These are phyloP conservation scores for Papiliotrema terrestris DNA, from an alignment of 1,284 basidiomycete species.

Conservation along the genomic window DNA sequence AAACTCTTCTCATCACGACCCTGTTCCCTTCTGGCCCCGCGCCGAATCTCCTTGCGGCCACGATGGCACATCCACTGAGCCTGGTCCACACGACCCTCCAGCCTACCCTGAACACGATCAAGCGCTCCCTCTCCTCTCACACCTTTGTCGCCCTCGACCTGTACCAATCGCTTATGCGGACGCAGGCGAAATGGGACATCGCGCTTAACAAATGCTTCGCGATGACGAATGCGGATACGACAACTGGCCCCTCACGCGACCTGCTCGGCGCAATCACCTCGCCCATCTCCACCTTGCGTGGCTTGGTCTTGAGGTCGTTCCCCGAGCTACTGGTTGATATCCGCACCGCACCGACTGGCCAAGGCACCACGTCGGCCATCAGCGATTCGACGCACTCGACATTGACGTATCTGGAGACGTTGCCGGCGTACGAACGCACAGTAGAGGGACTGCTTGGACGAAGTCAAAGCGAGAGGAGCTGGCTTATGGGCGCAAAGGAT, in stretches of 20 bases:
- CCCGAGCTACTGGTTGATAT: slow-evolving; percentile 48
- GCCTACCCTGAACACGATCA: slow-evolving; percentile 35
- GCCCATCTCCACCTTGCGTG: slow-evolving; percentile 27
- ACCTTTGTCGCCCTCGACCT: slow-evolving; percentile 44
- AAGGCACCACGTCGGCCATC: slow-evolving; percentile 21
- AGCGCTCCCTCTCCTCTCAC: slow-evolving; percentile 34
- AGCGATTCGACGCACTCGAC: slow-evolving; percentile 41
- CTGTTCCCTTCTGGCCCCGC: slow-evolving; percentile 37
- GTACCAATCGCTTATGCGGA: slow-evolving; percentile 30
- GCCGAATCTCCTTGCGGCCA: slow-evolving; percentile 24
- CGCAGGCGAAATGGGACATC: slow-evolving; percentile 32
- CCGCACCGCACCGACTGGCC: slow-evolving; percentile 16
- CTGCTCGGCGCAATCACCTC: slow-evolving; percentile 15
- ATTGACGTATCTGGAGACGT: slow-evolving; percentile 42
- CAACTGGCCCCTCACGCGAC: slow-evolving; percentile 14
- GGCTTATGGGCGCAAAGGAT: slow-evolving; percentile 49
- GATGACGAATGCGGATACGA: slow-evolving; percentile 16
- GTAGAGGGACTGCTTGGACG: slow-evolving; percentile 37
- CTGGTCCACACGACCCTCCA: slow-evolving; percentile 25
- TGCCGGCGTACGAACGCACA: slow-evolving; percentile 35
- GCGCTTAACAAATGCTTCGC: slow-evolving; percentile 24
- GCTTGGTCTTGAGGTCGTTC: slow-evolving; percentile 41
- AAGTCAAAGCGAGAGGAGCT: slow-evolving; percentile 45
- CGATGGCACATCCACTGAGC: slow-evolving; percentile 20
- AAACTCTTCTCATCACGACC: slow-evolving; percentile 34